These are phyloP conservation scores for Myrica gale DNA, from an alignment of 306 rosid species.

Conservation along the genomic window DNA sequence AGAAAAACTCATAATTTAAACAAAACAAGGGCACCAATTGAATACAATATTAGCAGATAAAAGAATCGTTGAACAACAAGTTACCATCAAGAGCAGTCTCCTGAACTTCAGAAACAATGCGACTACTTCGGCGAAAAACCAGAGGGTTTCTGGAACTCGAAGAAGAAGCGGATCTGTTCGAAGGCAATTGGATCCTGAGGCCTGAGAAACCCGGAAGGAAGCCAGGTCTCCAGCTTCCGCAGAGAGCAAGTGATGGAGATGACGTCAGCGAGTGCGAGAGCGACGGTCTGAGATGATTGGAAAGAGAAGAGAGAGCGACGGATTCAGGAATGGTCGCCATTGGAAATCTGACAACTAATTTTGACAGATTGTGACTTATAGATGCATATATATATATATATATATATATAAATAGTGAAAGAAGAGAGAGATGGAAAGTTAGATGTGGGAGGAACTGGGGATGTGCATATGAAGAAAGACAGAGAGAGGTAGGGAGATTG, in stretches of 20 bases:
- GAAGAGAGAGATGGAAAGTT: not conserved
- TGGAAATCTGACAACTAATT: not conserved
- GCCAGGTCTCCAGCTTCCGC: not conserved
- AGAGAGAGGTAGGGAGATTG: not conserved
- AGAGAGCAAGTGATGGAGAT: not conserved
- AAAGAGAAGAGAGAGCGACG: not conserved
- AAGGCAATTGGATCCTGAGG: slow-evolving; percentile 14
- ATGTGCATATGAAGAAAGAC: not conserved
- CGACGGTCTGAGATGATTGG: not conserved
- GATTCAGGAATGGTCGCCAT: not conserved
- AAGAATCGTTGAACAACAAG: not conserved
- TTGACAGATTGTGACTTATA: not conserved
- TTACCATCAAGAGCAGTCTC: slow-evolving; percentile 13
- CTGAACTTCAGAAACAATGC: slow-evolving; percentile 1
- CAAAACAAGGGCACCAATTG: not conserved
- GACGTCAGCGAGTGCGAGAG: not conserved
- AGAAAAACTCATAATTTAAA: not conserved
- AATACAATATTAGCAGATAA: not conserved
- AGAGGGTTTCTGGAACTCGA: not conserved
- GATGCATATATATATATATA: no score
- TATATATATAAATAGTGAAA: not conserved
- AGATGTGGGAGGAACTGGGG: not conserved
- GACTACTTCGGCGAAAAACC: not conserved
- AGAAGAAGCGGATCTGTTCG: not conserved
- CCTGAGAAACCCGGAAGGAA: not conserved